Evolutionary conservation across 345 rosid species (phyloP).

Genomic region (Hirschfeldia incana): DNA sequence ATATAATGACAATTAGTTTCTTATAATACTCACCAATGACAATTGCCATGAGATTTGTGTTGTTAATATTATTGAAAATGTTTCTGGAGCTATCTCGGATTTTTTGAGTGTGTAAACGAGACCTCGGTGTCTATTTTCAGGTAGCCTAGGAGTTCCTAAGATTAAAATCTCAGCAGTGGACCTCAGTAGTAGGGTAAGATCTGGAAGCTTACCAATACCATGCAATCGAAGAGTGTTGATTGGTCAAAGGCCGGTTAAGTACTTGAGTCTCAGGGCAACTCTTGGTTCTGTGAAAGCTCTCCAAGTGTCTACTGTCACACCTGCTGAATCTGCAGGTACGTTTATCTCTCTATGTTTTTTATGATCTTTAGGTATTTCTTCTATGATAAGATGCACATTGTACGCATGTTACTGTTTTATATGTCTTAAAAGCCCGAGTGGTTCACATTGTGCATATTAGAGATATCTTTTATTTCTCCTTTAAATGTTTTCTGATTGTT

Average conservation of each 20-base stretch:
- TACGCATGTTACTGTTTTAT: too few relatives aligned
- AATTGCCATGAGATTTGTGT: not conserved
- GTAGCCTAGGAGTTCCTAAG: slow-evolving; percentile 45
- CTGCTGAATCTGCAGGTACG: slow-evolving; percentile 28
- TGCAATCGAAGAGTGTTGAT: slow-evolving; percentile 25
- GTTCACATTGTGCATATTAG: slow-evolving; percentile 2
- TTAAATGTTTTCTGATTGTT: slow-evolving; percentile 1
- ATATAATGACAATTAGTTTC: not conserved
- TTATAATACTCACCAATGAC: not conserved
- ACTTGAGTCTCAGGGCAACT: slow-evolving; percentile 24
- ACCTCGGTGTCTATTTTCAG: slow-evolving; percentile 11
- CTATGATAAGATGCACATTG: not conserved
- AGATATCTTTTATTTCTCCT: not conserved
- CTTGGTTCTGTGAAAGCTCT: slow-evolving; percentile 27
- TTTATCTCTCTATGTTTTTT: slow-evolving; percentile 8
- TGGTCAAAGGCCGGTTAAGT: slow-evolving; percentile 23
- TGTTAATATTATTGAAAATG: not conserved
- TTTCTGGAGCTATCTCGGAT: not conserved
- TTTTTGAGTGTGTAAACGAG: not conserved
- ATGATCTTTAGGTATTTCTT: not conserved
- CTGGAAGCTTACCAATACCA: slow-evolving; percentile 25
- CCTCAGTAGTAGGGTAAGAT: slow-evolving; percentile 21
- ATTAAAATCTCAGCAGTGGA: slow-evolving; percentile 32
- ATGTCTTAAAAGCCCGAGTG: not conserved
- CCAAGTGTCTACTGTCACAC: slow-evolving; percentile 29